phyloP scores from a whole-genome alignment of 768 basidiomycete species.

The Amyloporia xantha region DNA sequence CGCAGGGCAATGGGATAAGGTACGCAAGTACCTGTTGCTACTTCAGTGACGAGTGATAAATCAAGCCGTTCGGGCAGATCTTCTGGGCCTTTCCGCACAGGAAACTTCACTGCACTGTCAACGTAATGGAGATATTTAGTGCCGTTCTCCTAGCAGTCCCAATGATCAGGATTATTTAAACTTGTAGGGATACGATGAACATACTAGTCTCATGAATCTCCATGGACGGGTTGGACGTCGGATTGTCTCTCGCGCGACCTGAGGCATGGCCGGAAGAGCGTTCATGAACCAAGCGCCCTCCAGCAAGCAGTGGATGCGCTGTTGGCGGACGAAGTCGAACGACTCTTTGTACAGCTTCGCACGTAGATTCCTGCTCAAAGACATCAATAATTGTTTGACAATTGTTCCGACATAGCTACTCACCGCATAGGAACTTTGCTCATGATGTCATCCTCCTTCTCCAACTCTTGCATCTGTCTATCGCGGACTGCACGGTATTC shows the following conservation, averaged over 20 bases:
- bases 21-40: slow-evolving; percentile 66
- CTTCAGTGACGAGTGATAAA: slow-evolving; percentile 70
- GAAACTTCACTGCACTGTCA: slow-evolving; percentile 75
- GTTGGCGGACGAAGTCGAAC: slow-evolving; percentile 82
- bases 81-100: slow-evolving; percentile 73
- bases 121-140: slow-evolving; percentile 80
- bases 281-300: slow-evolving; percentile 93
- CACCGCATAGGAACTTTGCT: slow-evolving; percentile 84
- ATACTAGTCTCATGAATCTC: slow-evolving; percentile 83
- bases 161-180: no score
- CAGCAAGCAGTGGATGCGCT: slow-evolving; percentile 80
- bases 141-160: slow-evolving; percentile 56
- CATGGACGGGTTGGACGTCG: slow-evolving; percentile 63
- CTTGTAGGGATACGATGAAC: no score
- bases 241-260: slow-evolving; percentile 39
- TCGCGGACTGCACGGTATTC: slow-evolving; percentile 85
- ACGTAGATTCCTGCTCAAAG: slow-evolving; percentile 58
- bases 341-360: slow-evolving; percentile 86
- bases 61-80: slow-evolving; percentile 87
- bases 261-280: slow-evolving; percentile 46
- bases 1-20: slow-evolving; percentile 40
- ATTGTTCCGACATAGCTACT: no score
- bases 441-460: slow-evolving; percentile 80
- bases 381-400: background rate
- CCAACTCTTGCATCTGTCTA: slow-evolving; percentile 85